Percentiles rank a stretch among this genome's conserved stretches.
These are phyloP conservation scores for Lipomyces lipofer DNA, from an alignment of 805 yeast species.

Conservation along the genomic window DNA sequence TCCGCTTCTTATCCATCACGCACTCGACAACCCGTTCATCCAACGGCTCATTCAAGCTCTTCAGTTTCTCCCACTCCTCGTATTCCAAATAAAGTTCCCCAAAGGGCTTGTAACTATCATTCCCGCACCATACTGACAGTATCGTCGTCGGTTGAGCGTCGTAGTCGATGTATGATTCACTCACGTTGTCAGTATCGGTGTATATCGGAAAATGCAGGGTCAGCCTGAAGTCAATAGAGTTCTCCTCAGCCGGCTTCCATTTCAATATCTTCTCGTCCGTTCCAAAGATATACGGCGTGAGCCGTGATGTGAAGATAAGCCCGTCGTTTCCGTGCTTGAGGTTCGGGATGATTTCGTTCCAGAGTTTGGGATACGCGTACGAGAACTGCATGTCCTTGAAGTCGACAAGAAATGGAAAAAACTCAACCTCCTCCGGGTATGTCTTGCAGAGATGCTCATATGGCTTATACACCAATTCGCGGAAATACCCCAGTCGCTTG, in stretches of 20 bases:
- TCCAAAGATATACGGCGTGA: constrained; percentile 81
- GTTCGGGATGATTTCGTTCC: constrained; percentile 62
- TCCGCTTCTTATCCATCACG: constrained; percentile 57
- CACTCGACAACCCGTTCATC: constrained; percentile 90
- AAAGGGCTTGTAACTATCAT: constrained; percentile 61
- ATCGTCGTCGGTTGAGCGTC: constrained; percentile 73
- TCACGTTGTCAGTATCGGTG: constrained; percentile 45
- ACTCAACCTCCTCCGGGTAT: constrained; percentile 70
- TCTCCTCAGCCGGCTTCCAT: constrained; percentile 98
- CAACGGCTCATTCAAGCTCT: constrained; percentile 71
- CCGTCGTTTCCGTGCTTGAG: constrained; percentile 93
- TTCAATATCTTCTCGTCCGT: constrained; percentile 84
- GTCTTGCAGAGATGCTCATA: constrained; percentile 66
- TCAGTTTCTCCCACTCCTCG: constrained; percentile 78
- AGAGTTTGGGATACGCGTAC: constrained; percentile 73
- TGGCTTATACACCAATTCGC: constrained; percentile 78
- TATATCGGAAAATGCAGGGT: constrained; percentile 58
- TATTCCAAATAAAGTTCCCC: constrained; percentile 62
- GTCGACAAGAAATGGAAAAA: constrained; percentile 81
- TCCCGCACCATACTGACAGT: constrained; percentile 79
- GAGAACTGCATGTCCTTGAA: constrained; percentile 87
- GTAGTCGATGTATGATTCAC: constrained; percentile 64
- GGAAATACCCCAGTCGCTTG: constrained; percentile 83
- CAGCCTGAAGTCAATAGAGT: constrained; percentile 84
- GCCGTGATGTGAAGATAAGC: constrained; percentile 86